Evolutionary conservation across 2,329 filamentous ascomycete species (phyloP), one percentile per base, ranked within the genome.

Genomic region (Diaporthe australafricana): DNA sequence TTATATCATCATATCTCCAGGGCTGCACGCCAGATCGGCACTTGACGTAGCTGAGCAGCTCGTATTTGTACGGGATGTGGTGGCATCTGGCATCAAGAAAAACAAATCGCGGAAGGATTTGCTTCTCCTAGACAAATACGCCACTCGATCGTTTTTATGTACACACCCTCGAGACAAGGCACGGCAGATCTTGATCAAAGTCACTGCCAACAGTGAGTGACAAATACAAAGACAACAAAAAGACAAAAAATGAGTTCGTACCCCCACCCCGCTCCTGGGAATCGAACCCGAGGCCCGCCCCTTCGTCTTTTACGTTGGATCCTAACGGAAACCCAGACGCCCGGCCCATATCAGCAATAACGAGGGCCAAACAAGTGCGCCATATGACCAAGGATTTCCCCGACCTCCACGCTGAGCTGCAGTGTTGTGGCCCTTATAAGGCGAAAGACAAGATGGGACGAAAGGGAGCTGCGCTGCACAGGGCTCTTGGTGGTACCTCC

Each of bases 121-220:
- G 30, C 45, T 38, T 20, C 45, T 27, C 60, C 38, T 38, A 42
- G 57, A 47, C 57, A 27, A 48, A 22, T 20, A 11, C 57, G 57
- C 40, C 57, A 30, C 25, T 63, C 40, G 45, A 32, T 35, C 57
- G 20, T 5, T 45, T n/a, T 30, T 63, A 63, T 11, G 45, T 47
- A 63, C 57, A 63, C 60, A 48, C 42, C 60, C 60, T 63, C 27
- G 27, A 20, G 17, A 35, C 57, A 30, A 16, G n/a, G n/a, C n/a
- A n/a, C n/a, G n/a, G n/a, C n/a, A n/a, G n/a, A n/a, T n/a, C n/a
- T n/a, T n/a, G n/a, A n/a, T n/a, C n/a, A n/a, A n/a, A n/a, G n/a
- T n/a, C n/a, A n/a, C n/a, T n/a, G n/a, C n/a, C n/a, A n/a, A n/a
- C 27, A 27, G 25, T 22, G 3, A 20, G 14, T 25, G 30, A 14